Base-by-base conservation (phyloP, 306 rosid species). In the Lathyrus oleraceus region DNA sequence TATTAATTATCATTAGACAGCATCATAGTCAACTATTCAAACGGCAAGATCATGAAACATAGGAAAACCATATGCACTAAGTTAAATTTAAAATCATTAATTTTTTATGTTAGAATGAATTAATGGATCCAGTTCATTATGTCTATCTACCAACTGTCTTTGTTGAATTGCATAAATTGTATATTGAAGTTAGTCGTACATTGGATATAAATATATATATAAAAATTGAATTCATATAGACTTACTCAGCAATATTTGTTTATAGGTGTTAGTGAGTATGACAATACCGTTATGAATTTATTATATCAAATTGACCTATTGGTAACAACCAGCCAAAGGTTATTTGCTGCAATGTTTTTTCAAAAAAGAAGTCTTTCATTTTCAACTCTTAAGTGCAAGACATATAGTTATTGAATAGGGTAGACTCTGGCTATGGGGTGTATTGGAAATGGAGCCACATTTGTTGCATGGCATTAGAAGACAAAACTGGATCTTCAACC, bases 241-340 rank as follows among this genome's bases (percentile, higher is more conserved):
- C 39, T 23, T n/a, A n/a, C 10, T 47, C 20, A 47, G 9, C 20
- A 16, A 15, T 51, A 10, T 39, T 69, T 76, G 65, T 48, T 17
- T 69, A 69, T 11, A 38, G 30, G 40, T 61, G 38, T 65, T 20
- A 19, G 43, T 32, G 74, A 70, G 67, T 20, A 64, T 78, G 77
- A 64, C 69, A 71, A 71, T 71, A 65, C 73, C 73, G 77, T 78
- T 71, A 78, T 19, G 81, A 71, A 44, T 69, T 76, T 66, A 66
- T 56, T 57, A 75, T 61, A 67, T 66, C 42, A 66, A 30, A 75
- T 57, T 74, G 72, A 64, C 65, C 35, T 40, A 39, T 74, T 52
- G 65, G 57, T 42, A 64, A 27, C 64, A 51, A 47, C 47, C 47
- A 53, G 39, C 42, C 42, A 72, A 72, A 36, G 64, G 17, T 61